Conservation (phyloP, 345 rosid genomes). For the Anastatica hierochuntica region DNA sequence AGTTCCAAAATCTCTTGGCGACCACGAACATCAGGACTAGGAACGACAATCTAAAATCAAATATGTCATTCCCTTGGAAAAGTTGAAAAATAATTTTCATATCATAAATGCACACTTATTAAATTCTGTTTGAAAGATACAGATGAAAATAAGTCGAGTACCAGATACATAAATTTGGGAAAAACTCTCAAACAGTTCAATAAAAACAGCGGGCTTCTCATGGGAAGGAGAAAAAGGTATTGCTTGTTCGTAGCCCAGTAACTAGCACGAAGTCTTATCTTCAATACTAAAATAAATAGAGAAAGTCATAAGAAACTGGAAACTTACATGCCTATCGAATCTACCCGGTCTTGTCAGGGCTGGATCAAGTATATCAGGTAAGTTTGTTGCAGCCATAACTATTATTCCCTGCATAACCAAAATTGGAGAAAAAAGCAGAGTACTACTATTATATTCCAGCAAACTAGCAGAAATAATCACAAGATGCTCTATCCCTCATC, state of each 20-base stretch:
- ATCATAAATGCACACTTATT: background rate
- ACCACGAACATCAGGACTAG: constrained; percentile 88
- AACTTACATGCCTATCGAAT: constrained; percentile 95
- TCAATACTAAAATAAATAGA: background rate
- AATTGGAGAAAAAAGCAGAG: background rate
- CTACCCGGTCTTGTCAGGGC: constrained; percentile 99
- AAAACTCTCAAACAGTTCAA: background rate
- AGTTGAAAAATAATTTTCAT: background rate
- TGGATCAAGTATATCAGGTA: constrained; percentile 98
- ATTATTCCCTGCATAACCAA: constrained; percentile 66
- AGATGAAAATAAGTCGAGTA: background rate
- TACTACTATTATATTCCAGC: constrained; percentile 3
- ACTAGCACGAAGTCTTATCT: background rate
- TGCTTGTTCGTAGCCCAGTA: background rate
- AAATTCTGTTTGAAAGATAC: background rate
- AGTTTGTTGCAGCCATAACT: constrained; percentile 97
- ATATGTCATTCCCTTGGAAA: constrained; percentile 20
- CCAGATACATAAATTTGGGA: background rate
- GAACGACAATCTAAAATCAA: constrained; percentile 68
- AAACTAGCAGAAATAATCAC: background rate
- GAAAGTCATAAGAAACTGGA: constrained; percentile 20
- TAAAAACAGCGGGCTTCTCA: constrained; percentile 1
- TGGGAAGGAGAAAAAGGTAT: background rate
- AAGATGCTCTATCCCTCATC: background rate
- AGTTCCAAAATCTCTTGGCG: constrained; percentile 98